A percentile compares a stretch with the other conserved stretches of the same genome.
These are phyloP conservation scores for Lentinula novae-zelandiae DNA, from an alignment of 1,284 basidiomycete species.

Conservation along the genomic window DNA sequence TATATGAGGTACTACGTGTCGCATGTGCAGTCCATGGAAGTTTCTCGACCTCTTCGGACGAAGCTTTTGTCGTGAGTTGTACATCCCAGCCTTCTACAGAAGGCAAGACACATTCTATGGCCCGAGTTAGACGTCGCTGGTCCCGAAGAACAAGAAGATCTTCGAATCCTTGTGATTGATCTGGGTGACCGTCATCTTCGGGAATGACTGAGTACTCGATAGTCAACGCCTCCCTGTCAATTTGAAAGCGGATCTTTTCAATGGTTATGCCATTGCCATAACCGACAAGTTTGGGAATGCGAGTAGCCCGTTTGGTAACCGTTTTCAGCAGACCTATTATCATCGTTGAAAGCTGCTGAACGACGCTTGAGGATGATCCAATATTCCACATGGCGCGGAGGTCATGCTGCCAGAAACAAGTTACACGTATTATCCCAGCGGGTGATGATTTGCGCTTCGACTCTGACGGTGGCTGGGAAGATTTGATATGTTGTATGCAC, in stretches of 20 bases:
- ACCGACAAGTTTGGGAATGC: conserved; percentile 72
- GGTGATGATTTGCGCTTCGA: conserved; percentile 30
- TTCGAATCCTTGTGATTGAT: conserved; percentile 44
- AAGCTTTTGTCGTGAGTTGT: conserved; percentile 67
- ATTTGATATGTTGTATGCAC: conserved; percentile 76
- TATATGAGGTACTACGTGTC: conserved; percentile 40
- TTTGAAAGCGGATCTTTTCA: conserved; percentile 74
- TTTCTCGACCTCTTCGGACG: conserved; percentile 65
- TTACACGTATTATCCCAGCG: conserved; percentile 61
- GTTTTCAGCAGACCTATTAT: conserved; percentile 76
- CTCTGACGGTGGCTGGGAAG: conserved; percentile 32
- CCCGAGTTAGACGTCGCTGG: conserved; percentile 63
- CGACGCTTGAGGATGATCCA: conserved; percentile 52
- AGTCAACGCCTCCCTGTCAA: conserved; percentile 76
- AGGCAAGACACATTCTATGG: conserved; percentile 80
- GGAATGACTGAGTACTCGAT: conserved; percentile 88
- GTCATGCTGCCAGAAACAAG: conserved; percentile 96
- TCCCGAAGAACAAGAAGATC: conserved; percentile 62
- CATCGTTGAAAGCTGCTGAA: conserved; percentile 80
- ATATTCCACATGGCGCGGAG: conserved; percentile 87
- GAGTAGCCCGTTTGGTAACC: conserved; percentile 68
- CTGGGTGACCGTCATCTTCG: conserved; percentile 57
- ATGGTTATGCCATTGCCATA: conserved; percentile 85
- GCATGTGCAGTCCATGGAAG: conserved; percentile 77
- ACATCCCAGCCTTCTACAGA: conserved; percentile 89